A percentile compares a stretch with the other conserved stretches of the same genome.
Evolutionary conservation across 371 early-diverging fungal species (phyloP).

Genomic region (Mucor piriformis): DNA sequence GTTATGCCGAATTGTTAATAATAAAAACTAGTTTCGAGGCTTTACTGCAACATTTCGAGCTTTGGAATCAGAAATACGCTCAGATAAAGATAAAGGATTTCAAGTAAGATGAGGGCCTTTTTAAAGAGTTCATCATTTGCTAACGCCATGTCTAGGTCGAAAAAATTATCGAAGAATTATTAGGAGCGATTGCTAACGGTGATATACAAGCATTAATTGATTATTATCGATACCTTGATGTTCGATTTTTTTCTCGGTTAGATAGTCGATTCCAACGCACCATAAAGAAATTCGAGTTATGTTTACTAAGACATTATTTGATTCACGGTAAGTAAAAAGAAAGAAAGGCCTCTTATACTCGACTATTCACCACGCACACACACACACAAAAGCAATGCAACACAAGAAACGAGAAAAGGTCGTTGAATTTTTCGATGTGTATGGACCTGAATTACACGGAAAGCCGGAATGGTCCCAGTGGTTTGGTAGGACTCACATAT

Average conservation of each 20-base stretch:
- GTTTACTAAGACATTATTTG: constrained; percentile 64
- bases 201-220: constrained; percentile 63
- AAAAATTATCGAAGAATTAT: constrained; percentile 68
- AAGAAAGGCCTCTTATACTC: not conserved
- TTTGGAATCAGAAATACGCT: constrained; percentile 60
- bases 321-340: constrained; percentile 54
- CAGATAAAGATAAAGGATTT: constrained; percentile 69
- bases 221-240: constrained; percentile 68
- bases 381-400: constrained; percentile 55
- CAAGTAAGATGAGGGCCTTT: constrained; percentile 57
- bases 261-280: constrained; percentile 66
- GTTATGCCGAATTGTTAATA: not conserved
- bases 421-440: constrained; percentile 64
- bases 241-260: constrained; percentile 68
- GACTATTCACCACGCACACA: not conserved
- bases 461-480: constrained; percentile 69
- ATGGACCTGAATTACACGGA: constrained; percentile 62
- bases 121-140: too few species aligned
- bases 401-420: constrained; percentile 63
- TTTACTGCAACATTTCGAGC: constrained; percentile 67
- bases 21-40: constrained; percentile 58
- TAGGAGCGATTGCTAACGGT: constrained; percentile 51
- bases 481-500: constrained; percentile 53
- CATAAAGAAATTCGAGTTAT: constrained; percentile 67
- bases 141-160: constrained; percentile 51